Evolutionary conservation across 1,284 basidiomycete species (phyloP).

Genomic region (Moesziomyces antarcticus): DNA sequence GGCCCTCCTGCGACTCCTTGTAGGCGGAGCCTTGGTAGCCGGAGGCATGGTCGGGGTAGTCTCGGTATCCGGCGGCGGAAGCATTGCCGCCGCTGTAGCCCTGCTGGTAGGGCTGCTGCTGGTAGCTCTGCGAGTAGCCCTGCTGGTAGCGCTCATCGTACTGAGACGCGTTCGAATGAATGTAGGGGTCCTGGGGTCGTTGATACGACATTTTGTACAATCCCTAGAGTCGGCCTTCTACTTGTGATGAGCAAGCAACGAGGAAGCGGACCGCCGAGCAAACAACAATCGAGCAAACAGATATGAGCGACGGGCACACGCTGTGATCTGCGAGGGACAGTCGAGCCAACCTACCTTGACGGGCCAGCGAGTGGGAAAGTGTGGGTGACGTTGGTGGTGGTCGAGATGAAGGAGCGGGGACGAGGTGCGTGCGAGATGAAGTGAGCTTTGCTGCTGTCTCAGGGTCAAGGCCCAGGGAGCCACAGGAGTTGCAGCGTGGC

Average conservation of each 20-base stretch:
- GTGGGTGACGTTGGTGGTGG: constrained; percentile 1
- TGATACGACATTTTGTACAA: constrained; percentile 56
- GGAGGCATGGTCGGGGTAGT: constrained; percentile 47
- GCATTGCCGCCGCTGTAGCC: constrained; percentile 17
- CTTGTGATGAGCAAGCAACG: neutral
- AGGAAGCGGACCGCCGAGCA: neutral
- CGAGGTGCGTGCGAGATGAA: neutral
- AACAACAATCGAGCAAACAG: no score
- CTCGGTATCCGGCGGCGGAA: constrained; percentile 34
- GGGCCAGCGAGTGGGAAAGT: neutral
- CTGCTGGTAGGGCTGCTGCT: constrained; percentile 19
- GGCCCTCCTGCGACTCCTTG: constrained; percentile 38
- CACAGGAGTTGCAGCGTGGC: neutral
- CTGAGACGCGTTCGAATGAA: constrained; percentile 63
- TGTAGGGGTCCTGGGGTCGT: constrained; percentile 59
- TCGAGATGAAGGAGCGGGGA: neutral
- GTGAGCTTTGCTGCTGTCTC: neutral
- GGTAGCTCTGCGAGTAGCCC: constrained; percentile 30
- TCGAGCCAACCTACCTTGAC: neutral
- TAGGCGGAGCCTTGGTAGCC: constrained; percentile 42
- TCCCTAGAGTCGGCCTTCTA: constrained; percentile 21
- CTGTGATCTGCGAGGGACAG: neutral
- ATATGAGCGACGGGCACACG: neutral
- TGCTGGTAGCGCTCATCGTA: constrained; percentile 62
- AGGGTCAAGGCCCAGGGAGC: neutral